Evolutionary conservation across 768 basidiomycete genomes (phyloP), one percentile per base, ranked within the genome.

Genomic region (Tulasnella sp.): DNA sequence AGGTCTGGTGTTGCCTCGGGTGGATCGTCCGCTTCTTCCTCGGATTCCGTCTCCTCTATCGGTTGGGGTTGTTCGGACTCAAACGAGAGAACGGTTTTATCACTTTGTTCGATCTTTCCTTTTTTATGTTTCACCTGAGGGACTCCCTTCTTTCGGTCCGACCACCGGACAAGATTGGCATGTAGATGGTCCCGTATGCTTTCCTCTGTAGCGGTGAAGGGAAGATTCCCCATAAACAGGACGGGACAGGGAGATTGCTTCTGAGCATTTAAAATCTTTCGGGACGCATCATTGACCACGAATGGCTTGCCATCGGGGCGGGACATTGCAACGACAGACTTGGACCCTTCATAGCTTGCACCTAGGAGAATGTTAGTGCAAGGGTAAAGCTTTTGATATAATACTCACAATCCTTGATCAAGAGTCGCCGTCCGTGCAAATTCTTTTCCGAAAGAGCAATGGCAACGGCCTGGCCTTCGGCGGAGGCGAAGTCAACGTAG

Each of bases 211-310:
- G 91, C 82, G 66, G 90, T 86, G 67, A 94, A 98, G 6, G 84
- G 82, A 14, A 98, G 77, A 67, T 98, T 98, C 7, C 94, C 94
- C 21, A 97, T 67, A 75, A 97, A 98, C 11, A 98, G 73, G 6
- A 90, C 92, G 2, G 84, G 82, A 2, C 80, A 86, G 37, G 90
- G 78, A 1, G 82, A 80, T 67, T 91, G 88, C 67, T 85, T 91
- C 67, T 93, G 93, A 27, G 68, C 66, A 31, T 76, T 71, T 15
- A 93, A 73, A 57, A 90, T 86, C 66, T 83, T 88, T 66, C 83
- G 83, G 2, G 84, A 83, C 4, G 77, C 80, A 69, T 86, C 85
- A 7, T 85, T 57, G 25, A 48, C 25, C 23, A 69, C 67, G 8
- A 67, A 63, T 37, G 66, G 66, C 15, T 65, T 52, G 67, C 67